Percentiles rank a stretch among this genome's conserved stretches.
Conservation (phyloP, 116 monocot species). For the Trichopus zeylanicus region DNA sequence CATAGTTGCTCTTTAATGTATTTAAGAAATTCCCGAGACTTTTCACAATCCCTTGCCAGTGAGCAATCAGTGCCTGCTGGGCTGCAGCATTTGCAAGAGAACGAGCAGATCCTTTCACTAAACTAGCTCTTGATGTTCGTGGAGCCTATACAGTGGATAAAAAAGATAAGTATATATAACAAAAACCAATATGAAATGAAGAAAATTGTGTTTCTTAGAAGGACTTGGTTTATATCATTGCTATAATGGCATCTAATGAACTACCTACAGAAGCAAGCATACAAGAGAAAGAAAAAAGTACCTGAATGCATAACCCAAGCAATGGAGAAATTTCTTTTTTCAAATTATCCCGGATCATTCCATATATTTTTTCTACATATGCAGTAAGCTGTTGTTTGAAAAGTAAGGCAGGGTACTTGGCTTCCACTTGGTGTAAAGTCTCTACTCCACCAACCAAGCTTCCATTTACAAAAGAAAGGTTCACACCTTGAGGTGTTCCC, state of each 20-base stretch:
- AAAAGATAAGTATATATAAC: neutral
- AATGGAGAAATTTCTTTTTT: slow-evolving; percentile 98
- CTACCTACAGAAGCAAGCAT: neutral
- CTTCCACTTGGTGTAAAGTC: slow-evolving; percentile 88
- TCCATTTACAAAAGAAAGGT: slow-evolving; percentile 78
- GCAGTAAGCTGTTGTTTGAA: slow-evolving; percentile 99
- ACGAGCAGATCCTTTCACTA: slow-evolving; percentile 72
- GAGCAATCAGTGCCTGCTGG: slow-evolving; percentile 79
- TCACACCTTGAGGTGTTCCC: slow-evolving; percentile 85
- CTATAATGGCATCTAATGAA: too few relatives aligned
- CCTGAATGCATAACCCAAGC: slow-evolving; percentile 96
- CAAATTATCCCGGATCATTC: slow-evolving; percentile 99
- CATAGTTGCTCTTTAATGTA: slow-evolving; percentile 81
- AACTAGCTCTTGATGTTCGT: slow-evolving; percentile 87
- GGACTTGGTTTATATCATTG: too few relatives aligned
- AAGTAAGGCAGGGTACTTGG: slow-evolving; percentile 95
- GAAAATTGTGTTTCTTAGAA: too few relatives aligned
- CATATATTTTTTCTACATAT: slow-evolving; percentile 99
- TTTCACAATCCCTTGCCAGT: slow-evolving; percentile 97
- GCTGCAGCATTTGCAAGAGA: slow-evolving; percentile 65
- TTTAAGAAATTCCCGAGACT: slow-evolving; percentile 82
- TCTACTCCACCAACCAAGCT: slow-evolving; percentile 57
- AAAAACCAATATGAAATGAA: too few relatives aligned
- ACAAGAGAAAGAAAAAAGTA: slow-evolving; percentile 8
- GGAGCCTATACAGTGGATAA: slow-evolving; percentile 68